Conservation (phyloP, 768 basidiomycete species). For the Scleroderma bovista region DNA sequence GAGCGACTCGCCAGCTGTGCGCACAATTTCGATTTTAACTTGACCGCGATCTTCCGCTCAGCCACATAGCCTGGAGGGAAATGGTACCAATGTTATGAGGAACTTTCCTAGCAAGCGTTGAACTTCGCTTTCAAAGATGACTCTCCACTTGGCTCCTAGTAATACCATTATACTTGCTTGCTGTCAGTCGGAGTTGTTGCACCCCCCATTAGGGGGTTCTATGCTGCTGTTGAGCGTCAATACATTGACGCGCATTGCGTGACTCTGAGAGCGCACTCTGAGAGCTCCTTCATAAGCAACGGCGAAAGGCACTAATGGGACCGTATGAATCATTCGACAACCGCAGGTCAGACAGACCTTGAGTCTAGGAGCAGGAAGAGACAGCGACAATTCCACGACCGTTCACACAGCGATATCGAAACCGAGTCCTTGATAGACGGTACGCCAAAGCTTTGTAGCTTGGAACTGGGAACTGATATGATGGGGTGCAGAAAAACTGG, state of each 20-base stretch:
- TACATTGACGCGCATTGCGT: too few relatives aligned
- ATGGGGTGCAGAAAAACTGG: constrained; percentile 7
- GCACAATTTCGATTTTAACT: constrained; percentile 7
- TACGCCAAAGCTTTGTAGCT: constrained; percentile 5
- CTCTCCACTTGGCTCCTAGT: too few relatives aligned
- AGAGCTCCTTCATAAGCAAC: neutral
- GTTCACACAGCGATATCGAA: constrained; percentile 9
- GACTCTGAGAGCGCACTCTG: too few relatives aligned
- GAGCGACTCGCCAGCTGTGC: constrained; percentile 35
- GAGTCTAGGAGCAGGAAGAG: constrained; percentile 10
- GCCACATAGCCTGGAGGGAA: constrained; percentile 36
- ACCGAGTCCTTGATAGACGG: constrained; percentile 12
- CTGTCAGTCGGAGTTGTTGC: too few relatives aligned
- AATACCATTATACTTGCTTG: too few relatives aligned
- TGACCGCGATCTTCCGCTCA: constrained; percentile 3
- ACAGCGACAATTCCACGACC: neutral
- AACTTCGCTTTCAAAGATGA: constrained; percentile 46
- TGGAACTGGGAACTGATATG: neutral
- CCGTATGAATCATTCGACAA: constrained; percentile 19
- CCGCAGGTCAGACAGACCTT: constrained; percentile 10
- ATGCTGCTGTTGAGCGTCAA: too few relatives aligned
- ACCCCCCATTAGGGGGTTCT: too few relatives aligned
- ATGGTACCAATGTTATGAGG: constrained; percentile 38
- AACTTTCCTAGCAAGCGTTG: constrained; percentile 43
- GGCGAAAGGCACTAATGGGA: constrained; percentile 14